Conservation (phyloP, 2,329 filamentous ascomycete genomes). For the Trichoderma sp. region DNA sequence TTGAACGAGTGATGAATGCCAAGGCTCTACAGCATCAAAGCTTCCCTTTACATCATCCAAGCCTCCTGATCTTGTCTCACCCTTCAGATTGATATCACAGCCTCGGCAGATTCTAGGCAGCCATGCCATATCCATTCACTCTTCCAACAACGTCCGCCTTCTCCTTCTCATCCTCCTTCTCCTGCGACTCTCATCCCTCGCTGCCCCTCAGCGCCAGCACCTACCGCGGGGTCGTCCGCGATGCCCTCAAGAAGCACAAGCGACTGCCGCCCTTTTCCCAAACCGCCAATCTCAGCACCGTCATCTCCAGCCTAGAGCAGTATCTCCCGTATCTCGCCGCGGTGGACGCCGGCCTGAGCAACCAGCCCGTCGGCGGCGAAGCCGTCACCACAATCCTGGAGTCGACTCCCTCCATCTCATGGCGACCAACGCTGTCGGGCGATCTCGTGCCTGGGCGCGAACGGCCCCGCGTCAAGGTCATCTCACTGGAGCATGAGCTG, state of each 20-base stretch:
- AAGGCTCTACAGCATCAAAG: conserved; percentile 10
- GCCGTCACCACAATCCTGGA: conserved; percentile 68
- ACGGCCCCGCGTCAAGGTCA: conserved; percentile 66
- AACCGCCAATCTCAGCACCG: conserved; percentile 66
- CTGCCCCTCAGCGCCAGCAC: conserved; percentile 81
- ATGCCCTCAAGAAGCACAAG: conserved; percentile 87
- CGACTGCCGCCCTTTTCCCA: conserved; percentile 74
- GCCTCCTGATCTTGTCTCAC: not conserved
- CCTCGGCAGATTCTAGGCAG: not conserved
- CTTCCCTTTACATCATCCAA: not conserved
- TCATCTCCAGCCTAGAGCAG: conserved; percentile 69
- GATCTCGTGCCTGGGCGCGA: conserved; percentile 66
- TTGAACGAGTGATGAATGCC: conserved; percentile 6
- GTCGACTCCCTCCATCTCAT: conserved; percentile 68
- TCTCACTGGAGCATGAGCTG: conserved; percentile 79
- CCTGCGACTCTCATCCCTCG: conserved; percentile 83
- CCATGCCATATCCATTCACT: conserved; percentile 87
- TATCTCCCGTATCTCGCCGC: conserved; percentile 86
- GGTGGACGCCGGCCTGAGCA: conserved; percentile 71
- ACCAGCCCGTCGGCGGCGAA: conserved; percentile 52
- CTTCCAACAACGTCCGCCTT: conserved; percentile 89
- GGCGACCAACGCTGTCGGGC: conserved; percentile 77
- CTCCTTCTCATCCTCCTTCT: conserved; percentile 76
- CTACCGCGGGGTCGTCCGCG: conserved; percentile 78
- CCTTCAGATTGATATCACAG: not conserved